A percentile compares a stretch with the other conserved stretches of the same genome.
These are phyloP conservation scores for Epichloe baconii DNA, from an alignment of 2,329 filamentous ascomycete species.

Conservation along the genomic window DNA sequence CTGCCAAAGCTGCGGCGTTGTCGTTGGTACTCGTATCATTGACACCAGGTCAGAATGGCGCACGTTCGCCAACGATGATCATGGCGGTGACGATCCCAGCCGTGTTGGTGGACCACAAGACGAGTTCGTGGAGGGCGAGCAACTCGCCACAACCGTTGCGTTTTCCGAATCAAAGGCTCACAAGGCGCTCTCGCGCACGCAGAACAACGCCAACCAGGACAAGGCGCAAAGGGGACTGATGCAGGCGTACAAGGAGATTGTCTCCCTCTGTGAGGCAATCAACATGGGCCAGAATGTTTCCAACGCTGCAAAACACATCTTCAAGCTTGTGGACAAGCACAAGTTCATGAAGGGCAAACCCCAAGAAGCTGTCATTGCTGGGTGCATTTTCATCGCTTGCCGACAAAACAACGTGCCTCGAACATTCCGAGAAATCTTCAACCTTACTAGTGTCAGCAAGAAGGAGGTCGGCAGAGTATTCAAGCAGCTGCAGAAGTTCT, in stretches of 20 bases:
- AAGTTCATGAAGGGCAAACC: conserved; percentile 93
- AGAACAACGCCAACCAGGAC: conserved; percentile 74
- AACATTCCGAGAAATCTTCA: conserved; percentile 89
- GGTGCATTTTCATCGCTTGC: conserved; percentile 95
- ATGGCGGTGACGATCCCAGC: conserved; percentile 89
- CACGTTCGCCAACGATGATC: conserved; percentile 96
- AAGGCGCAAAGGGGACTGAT: conserved; percentile 74
- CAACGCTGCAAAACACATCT: conserved; percentile 87
- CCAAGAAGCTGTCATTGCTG: conserved; percentile 84
- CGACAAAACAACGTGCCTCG: conserved; percentile 77
- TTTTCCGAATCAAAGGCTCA: conserved; percentile 62
- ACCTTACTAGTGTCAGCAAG: conserved; percentile 85
- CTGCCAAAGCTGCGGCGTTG: conserved; percentile 81
- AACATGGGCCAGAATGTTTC: conserved; percentile 69
- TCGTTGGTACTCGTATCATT: conserved; percentile 81
- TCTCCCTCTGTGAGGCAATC: conserved; percentile 76
- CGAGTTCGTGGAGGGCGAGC: conserved; percentile 76
- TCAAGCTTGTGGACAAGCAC: conserved; percentile 85
- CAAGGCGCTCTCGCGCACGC: conserved; percentile 67
- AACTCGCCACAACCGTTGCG: conserved; percentile 78
- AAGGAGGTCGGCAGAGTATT: conserved; percentile 96
- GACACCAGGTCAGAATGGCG: conserved; percentile 97
- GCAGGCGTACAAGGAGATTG: conserved; percentile 81
- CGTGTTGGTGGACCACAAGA: conserved; percentile 95
- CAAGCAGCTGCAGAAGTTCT: conserved; percentile 81